Base-by-base conservation (phyloP, 768 basidiomycete genomes). In the Termitomyces sp. region DNA sequence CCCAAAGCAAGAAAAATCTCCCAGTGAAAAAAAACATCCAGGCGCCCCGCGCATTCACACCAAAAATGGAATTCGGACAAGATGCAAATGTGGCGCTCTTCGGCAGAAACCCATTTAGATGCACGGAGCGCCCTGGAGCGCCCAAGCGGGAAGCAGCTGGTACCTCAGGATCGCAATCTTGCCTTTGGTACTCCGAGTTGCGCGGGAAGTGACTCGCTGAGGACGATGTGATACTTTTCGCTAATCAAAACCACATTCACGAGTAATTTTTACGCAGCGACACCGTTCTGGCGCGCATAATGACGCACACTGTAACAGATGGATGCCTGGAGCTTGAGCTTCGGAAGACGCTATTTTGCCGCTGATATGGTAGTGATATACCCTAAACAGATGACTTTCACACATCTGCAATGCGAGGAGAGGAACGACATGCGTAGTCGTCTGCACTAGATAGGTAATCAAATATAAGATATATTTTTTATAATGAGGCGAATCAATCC, bases 401-500 rank as follows among this genome's bases (percentile, higher is more conserved):
- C 33, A 35, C 13, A 7, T 50, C 32, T 2, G 32, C 32, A 28
- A 28, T 28, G 4, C 28, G 28, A 28, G 28, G 28, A 28, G 28
- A 4, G 28, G 28, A 28, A 28, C 4, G 28, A 28, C 28, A 4
- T 4, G 28, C 28, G 28, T 28, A 28, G 28, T 39, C 18, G 38
- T 55, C 12, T 32, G 15, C 15, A 57, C 16, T 48, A 36, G 20
- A 22, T 28, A 24, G 12, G 20, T 56, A 53, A 53, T 62, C 24
- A 65, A 56, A 64, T 61, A 66, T 55, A 59, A 35, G 58, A 59
- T 67, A 71, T 61, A 67, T 63, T 24, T n/a, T 4, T 15, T 28
- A 55, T 15, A 55, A 36, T 48, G 3, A 33, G 7, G 7, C 12
- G 9, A 11, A 22, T 76, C 70, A 84, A 66, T 87, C 84, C 70